phyloP scores from a whole-genome alignment of 257 asterid genomes.

The Eustoma russellianum region DNA sequence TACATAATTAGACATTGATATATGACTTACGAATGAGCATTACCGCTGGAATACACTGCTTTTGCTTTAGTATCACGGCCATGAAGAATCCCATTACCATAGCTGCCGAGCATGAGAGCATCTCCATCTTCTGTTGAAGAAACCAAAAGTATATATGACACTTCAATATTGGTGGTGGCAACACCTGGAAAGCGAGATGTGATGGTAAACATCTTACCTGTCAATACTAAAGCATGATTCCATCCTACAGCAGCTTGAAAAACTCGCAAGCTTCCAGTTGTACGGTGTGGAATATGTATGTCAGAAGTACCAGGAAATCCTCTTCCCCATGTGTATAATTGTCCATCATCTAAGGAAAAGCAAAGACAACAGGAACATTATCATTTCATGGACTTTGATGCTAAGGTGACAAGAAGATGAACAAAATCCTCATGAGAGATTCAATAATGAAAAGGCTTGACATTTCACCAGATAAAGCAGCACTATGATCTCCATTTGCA shows the following conservation, averaged over 20 bases:
- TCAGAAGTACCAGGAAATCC: conserved; percentile 46
- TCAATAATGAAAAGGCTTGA: not conserved
- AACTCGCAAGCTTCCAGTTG: conserved; percentile 26
- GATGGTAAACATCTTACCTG: conserved; percentile 26
- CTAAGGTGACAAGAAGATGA: too few species aligned
- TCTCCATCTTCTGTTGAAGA: conserved; percentile 39
- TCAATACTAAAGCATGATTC: conserved; percentile 67
- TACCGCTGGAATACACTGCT: conserved; percentile 22
- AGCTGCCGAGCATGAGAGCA: conserved; percentile 63
- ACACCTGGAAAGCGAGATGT: not conserved
- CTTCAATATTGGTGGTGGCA: not conserved
- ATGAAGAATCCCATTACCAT: conserved; percentile 60
- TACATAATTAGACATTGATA: too few species aligned
- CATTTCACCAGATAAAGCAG: conserved; percentile 63
- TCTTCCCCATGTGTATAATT: conserved; percentile 81
- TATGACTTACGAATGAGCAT: conserved; percentile 1
- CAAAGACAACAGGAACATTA: too few species aligned
- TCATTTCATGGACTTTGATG: too few species aligned
- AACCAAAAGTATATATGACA: not conserved
- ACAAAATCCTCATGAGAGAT: too few species aligned
- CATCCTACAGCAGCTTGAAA: conserved; percentile 67
- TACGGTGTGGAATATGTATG: conserved; percentile 28
- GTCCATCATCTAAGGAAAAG: conserved; percentile 42
- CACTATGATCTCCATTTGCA: conserved; percentile 98
- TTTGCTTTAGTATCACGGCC: conserved; percentile 22